Conservation (phyloP, 495 filamentous ascomycete species). For the Xylaria acuta region DNA sequence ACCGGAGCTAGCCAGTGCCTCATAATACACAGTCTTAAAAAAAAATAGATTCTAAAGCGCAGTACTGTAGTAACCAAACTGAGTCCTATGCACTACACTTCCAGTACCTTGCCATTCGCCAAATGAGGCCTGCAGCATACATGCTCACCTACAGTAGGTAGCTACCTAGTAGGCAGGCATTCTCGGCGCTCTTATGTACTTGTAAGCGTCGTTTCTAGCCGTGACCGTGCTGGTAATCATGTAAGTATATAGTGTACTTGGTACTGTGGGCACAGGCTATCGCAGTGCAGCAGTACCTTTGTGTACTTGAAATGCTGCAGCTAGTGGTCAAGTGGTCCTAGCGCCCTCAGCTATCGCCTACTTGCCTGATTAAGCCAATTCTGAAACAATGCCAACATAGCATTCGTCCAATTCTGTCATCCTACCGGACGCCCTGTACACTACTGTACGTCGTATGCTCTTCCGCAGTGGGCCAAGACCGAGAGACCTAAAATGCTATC, state of each 20-base stretch:
- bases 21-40: background rate
- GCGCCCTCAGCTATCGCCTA: constrained; percentile 17
- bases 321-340: constrained; percentile 14
- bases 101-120: background rate
- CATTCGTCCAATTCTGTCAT: constrained; percentile 24
- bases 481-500: too few relatives aligned
- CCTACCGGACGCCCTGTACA: background rate
- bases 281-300: background rate
- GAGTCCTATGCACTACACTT: background rate
- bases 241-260: background rate
- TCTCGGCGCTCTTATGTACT: background rate
- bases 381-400: constrained; percentile 29
- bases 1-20: background rate
- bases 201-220: constrained; percentile 1
- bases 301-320: background rate
- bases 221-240: background rate
- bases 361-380: constrained; percentile 19
- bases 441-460: constrained; percentile 7
- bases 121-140: background rate
- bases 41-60: background rate
- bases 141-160: background rate
- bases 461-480: background rate
- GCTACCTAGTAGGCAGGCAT: background rate
- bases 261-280: background rate
- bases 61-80: background rate